Conservation (phyloP, 2,329 filamentous ascomycete genomes). For the Chaetomium strumarium region DNA sequence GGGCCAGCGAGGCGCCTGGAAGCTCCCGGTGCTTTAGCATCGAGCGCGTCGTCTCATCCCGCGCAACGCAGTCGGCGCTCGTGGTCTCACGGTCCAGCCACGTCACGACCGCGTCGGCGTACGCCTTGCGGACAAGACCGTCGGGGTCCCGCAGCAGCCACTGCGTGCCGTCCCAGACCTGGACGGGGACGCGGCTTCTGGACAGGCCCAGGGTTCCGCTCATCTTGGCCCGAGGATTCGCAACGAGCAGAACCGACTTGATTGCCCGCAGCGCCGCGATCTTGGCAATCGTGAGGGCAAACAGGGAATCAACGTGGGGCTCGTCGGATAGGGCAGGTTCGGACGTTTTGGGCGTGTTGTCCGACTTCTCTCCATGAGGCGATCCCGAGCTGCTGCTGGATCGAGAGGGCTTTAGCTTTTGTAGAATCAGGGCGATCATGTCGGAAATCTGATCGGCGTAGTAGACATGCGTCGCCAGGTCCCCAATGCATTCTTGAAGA, state of each 20-base stretch:
- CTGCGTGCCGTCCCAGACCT: slow-evolving; percentile 94
- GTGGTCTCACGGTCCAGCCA: slow-evolving; percentile 83
- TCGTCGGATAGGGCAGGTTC: slow-evolving; percentile 32
- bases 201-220: slow-evolving; percentile 58
- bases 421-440: slow-evolving; percentile 78
- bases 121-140: slow-evolving; percentile 73
- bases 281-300: slow-evolving; percentile 50
- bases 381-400: slow-evolving; percentile 38
- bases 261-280: slow-evolving; percentile 68
- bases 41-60: slow-evolving; percentile 48
- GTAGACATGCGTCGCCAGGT: slow-evolving; percentile 89
- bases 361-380: slow-evolving; percentile 43
- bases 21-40: slow-evolving; percentile 38
- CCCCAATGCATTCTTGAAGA: slow-evolving; percentile 79
- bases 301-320: slow-evolving; percentile 45
- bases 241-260: slow-evolving; percentile 74
- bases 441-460: slow-evolving; percentile 95
- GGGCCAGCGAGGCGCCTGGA: slow-evolving; percentile 40
- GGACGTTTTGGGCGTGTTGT: slow-evolving; percentile 33
- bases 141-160: slow-evolving; percentile 82
- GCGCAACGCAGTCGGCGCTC: slow-evolving; percentile 55
- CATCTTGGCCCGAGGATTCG: slow-evolving; percentile 61
- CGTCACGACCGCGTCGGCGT: slow-evolving; percentile 73
- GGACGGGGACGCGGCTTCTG: slow-evolving; percentile 68
- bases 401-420: slow-evolving; percentile 64